These are phyloP conservation scores for Hysterangium stoloniferum DNA, from an alignment of 768 basidiomycete species.

Conservation along the genomic window DNA sequence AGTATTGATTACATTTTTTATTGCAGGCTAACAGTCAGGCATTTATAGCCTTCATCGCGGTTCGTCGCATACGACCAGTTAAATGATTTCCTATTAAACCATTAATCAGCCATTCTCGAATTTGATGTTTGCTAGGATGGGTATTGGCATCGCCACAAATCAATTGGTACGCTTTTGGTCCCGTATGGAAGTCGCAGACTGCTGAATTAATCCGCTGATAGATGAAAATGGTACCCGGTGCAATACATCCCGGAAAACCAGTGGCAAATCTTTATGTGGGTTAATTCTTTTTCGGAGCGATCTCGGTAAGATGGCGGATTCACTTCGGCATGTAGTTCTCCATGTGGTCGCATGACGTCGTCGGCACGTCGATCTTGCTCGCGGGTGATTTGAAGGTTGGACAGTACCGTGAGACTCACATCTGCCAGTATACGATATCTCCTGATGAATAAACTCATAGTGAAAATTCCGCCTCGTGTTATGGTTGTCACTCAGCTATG, in stretches of 20 bases:
- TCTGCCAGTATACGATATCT: background rate
- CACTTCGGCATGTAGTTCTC: slow-evolving; percentile 36
- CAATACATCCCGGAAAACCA: slow-evolving; percentile 52
- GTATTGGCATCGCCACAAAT: slow-evolving; percentile 51
- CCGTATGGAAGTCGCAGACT: background rate
- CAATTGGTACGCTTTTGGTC: slow-evolving; percentile 27
- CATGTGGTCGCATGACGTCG: slow-evolving; percentile 61
- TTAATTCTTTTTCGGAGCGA: slow-evolving; percentile 5
- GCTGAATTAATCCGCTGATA: background rate
- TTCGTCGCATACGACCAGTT: background rate
- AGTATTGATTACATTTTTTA: background rate
- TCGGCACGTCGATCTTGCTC: slow-evolving; percentile 44
- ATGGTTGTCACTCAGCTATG: slow-evolving; percentile 61
- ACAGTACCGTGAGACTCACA: slow-evolving; percentile 29
- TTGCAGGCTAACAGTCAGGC: background rate
- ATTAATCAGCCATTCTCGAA: slow-evolving; percentile 44
- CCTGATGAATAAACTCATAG: background rate
- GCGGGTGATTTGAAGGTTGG: slow-evolving; percentile 31
- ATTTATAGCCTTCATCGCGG: slow-evolving; percentile 9
- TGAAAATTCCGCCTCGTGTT: slow-evolving; percentile 59
- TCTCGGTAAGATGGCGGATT: background rate
- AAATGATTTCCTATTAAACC: background rate
- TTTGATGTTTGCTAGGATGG: slow-evolving; percentile 49
- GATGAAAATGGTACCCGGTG: slow-evolving; percentile 60
- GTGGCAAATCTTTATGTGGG: slow-evolving; percentile 63